A percentile compares a stretch with the other conserved stretches of the same genome.
These are phyloP conservation scores for Sordariomycetes sp. DNA, from an alignment of 2,329 filamentous ascomycete genomes.

Conservation along the genomic window DNA sequence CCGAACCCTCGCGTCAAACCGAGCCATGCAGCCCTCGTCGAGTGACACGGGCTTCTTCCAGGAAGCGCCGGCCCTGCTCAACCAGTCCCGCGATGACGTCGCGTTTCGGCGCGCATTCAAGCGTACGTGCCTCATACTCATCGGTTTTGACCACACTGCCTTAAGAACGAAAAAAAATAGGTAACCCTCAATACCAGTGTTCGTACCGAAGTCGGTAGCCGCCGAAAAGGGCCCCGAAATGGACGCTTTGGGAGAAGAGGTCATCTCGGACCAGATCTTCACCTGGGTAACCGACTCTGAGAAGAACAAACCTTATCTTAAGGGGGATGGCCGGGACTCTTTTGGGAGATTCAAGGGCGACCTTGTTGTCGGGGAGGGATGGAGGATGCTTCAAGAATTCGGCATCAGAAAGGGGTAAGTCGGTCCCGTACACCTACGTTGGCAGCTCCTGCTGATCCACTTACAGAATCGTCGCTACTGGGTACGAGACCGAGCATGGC, in stretches of 20 bases:
- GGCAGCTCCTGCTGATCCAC: neutral
- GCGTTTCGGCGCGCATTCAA: constrained; percentile 40
- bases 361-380: constrained; percentile 9
- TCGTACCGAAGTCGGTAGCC: constrained; percentile 6
- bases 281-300: constrained; percentile 53
- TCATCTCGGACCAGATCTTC: constrained; percentile 28
- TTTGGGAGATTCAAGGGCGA: constrained; percentile 38
- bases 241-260: constrained; percentile 8
- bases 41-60: constrained; percentile 12
- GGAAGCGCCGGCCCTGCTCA: constrained; percentile 16
- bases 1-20: neutral
- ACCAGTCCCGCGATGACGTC: constrained; percentile 46
- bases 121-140: constrained; percentile 23
- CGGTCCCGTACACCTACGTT: neutral
- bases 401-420: constrained; percentile 7
- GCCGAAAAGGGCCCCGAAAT: constrained; percentile 3
- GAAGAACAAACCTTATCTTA: constrained; percentile 49
- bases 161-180: neutral
- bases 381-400: constrained; percentile 10
- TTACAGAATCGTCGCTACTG: constrained; percentile 7
- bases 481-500: constrained; percentile 5
- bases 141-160: neutral
- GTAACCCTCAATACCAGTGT: neutral
- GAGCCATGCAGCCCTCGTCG: constrained; percentile 6
- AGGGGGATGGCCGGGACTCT: constrained; percentile 43